Percentiles rank a stretch among this genome's conserved stretches.
These are phyloP conservation scores for Globisporangium nagaii DNA, from an alignment of 352 stramenopile species.

Conservation along the genomic window DNA sequence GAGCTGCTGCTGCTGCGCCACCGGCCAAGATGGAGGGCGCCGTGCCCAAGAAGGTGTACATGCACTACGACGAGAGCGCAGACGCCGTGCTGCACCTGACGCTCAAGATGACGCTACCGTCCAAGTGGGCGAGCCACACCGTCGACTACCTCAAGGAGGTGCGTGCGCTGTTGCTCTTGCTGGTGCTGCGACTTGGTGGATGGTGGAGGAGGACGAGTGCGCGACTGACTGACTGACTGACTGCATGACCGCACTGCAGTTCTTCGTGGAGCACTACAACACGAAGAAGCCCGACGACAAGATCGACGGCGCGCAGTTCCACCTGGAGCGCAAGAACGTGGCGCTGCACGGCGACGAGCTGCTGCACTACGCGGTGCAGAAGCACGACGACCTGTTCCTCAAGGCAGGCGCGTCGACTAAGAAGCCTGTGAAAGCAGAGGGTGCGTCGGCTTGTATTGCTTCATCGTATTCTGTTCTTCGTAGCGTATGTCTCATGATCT, in stretches of 20 bases:
- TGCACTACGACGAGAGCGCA: conserved; percentile 76
- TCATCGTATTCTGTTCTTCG: no score
- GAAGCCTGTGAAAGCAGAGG: conserved; percentile 36
- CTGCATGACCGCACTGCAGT: conserved; percentile 27
- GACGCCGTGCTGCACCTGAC: conserved; percentile 59
- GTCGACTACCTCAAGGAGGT: conserved; percentile 83
- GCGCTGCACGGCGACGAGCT: conserved; percentile 68
- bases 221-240: background rate
- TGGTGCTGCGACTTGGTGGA: background rate
- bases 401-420: conserved; percentile 50
- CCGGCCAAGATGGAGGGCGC: conserved; percentile 69
- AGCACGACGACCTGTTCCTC: conserved; percentile 86
- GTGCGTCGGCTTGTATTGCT: conserved; percentile 20
- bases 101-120: conserved; percentile 86
- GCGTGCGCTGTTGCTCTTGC: background rate
- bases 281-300: conserved; percentile 77
- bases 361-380: conserved; percentile 73
- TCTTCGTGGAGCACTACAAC: conserved; percentile 90
- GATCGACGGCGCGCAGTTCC: conserved; percentile 42
- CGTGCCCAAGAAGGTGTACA: conserved; percentile 85
- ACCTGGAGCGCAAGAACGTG: conserved; percentile 67
- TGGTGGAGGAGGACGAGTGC: background rate
- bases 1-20: conserved; percentile 20
- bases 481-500: no score
- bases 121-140: conserved; percentile 78